phyloP scores from a whole-genome alignment of 352 stramenopile genomes.

The Phytopythium cucurbitacearum region DNA sequence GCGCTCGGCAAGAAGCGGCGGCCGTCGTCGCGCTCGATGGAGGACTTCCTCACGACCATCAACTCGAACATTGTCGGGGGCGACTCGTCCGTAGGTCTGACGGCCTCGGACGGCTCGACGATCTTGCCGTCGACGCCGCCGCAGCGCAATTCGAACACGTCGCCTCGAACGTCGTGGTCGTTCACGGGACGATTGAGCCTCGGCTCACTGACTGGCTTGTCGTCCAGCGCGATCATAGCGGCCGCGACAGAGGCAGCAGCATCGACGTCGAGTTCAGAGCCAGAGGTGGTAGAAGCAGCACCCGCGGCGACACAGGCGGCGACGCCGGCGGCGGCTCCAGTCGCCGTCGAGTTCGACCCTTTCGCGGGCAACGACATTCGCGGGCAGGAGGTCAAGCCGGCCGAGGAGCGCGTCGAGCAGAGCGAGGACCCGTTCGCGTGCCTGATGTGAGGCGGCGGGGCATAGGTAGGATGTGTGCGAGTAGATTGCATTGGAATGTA shows the following conservation, averaged over 20 bases:
- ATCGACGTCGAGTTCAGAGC: constrained; percentile 7
- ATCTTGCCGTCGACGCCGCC: constrained; percentile 32
- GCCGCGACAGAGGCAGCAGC: constrained; percentile 9
- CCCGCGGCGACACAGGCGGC: background rate
- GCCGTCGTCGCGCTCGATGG: constrained; percentile 56
- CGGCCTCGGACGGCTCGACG: constrained; percentile 18
- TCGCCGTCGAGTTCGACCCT: constrained; percentile 27
- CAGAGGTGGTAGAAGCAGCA: background rate
- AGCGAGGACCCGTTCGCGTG: constrained; percentile 64
- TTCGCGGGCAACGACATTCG: constrained; percentile 67
- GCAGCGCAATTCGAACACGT: constrained; percentile 8
- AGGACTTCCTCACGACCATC: constrained; percentile 60
- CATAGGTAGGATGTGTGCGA: constrained; percentile 7
- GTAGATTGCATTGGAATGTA: constrained; percentile 8
- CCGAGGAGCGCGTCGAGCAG: constrained; percentile 22
- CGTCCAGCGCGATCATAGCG: background rate
- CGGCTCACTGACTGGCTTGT: constrained; percentile 13
- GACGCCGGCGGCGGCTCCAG: background rate
- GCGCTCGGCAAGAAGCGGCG: constrained; percentile 32
- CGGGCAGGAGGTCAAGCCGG: constrained; percentile 38
- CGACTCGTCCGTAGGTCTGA: constrained; percentile 21
- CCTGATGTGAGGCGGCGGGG: constrained; percentile 30
- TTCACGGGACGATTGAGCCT: constrained; percentile 28
- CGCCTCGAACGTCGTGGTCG: constrained; percentile 28
- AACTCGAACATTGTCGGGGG: constrained; percentile 40